Evolutionary conservation across 148 eudicot species (phyloP).

Genomic region (Chenopodium suecicum): DNA sequence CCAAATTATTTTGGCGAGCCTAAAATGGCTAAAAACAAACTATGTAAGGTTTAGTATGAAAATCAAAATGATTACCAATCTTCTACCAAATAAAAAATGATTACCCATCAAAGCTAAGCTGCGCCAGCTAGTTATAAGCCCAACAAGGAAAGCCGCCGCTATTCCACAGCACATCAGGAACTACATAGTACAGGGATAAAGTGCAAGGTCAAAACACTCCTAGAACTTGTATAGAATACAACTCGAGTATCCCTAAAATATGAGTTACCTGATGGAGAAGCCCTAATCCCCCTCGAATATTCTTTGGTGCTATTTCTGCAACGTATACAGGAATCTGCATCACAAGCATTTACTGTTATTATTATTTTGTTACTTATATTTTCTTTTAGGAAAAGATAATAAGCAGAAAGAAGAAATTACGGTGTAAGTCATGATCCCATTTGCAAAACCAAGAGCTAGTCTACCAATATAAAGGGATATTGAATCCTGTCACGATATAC

Average conservation of each 20-base stretch:
- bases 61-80: slow-evolving; percentile 28
- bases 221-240: not conserved
- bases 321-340: slow-evolving; percentile 49
- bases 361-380: not conserved
- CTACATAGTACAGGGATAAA: slow-evolving; percentile 21
- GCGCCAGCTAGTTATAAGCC: slow-evolving; percentile 43
- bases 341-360: not conserved
- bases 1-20: not conserved
- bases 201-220: not conserved
- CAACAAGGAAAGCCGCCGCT: slow-evolving; percentile 35
- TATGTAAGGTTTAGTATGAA: not conserved
- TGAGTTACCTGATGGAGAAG: slow-evolving; percentile 19
- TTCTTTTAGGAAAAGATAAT: not conserved
- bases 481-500: slow-evolving; percentile 30
- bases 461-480: slow-evolving; percentile 54
- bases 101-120: slow-evolving; percentile 47
- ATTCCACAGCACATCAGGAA: slow-evolving; percentile 29
- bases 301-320: slow-evolving; percentile 60
- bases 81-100: not conserved
- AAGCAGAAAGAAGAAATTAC: slow-evolving; percentile 22
- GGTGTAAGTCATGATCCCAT: slow-evolving; percentile 34
- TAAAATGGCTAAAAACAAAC: not conserved
- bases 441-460: slow-evolving; percentile 43
- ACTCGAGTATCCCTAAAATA: slow-evolving; percentile 3
- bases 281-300: slow-evolving; percentile 50